phyloP scores from a whole-genome alignment of 306 rosid species.

The Cicer judaicum region DNA sequence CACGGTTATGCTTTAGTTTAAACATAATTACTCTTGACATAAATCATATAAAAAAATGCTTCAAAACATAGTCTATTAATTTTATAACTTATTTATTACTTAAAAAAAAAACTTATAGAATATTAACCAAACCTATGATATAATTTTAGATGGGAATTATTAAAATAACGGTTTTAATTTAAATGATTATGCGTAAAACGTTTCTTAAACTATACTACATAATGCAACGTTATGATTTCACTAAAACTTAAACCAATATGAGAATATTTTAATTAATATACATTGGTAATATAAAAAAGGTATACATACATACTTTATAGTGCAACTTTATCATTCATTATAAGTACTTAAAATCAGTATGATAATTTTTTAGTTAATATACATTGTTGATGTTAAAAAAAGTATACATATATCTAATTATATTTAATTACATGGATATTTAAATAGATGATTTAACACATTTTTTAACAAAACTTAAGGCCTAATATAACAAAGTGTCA shows the following conservation, averaged over 20 bases:
- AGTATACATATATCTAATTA: no score
- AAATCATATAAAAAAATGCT: no score
- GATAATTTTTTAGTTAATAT: not conserved
- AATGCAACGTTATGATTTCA: not conserved
- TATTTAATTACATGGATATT: no score
- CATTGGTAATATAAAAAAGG: no score
- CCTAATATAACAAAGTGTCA: no score
- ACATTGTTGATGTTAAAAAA: no score
- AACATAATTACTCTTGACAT: no score
- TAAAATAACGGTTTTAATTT: not conserved
- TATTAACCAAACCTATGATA: not conserved
- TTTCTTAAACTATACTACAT: not conserved
- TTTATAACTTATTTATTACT: no score
- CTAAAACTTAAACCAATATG: not conserved
- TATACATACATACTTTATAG: not conserved
- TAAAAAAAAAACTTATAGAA: not conserved
- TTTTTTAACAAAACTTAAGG: no score
- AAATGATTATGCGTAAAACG: slow-evolving; percentile 17
- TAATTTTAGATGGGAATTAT: not conserved
- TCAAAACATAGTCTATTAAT: no score
- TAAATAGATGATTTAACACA: no score
- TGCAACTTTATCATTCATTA: not conserved
- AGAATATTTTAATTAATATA: not conserved
- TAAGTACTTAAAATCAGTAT: not conserved
- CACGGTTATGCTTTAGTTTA: no score